Percentiles rank a stretch among this genome's conserved stretches.
These are phyloP conservation scores for sorghum (Sorghum bicolor) DNA, from an alignment of 176 grass and related monocot genomes.

Conservation along the genomic window Sorghum_bicolor_NCBIv3 NC_012873.2:56181001-56181500, in stretches of 20 bases:
- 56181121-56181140: no score
- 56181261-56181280: neutral
- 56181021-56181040: no score
- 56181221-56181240: neutral
- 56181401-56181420: constrained; percentile 6
- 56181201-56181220: neutral
- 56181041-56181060: no score
- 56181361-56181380: constrained; percentile 39
- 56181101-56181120: no score
- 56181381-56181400: constrained; percentile 20
- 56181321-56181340: constrained; percentile 66
- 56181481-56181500: constrained; percentile 59
- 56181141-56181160: no score
- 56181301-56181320: constrained; percentile 8
- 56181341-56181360: constrained; percentile 48
- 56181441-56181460: constrained; percentile 26
- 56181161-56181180: neutral
- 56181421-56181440: constrained; percentile 23
- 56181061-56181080: no score
- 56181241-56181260: constrained; percentile 38
- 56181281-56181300: neutral
- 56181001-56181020: no score
- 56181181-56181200: neutral
- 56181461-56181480: constrained; percentile 21
- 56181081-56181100: no score